A percentile compares a stretch with the other conserved stretches of the same genome.
phyloP scores from a whole-genome alignment of 441 rosid species.

The Adansonia rubrostipa region DNA sequence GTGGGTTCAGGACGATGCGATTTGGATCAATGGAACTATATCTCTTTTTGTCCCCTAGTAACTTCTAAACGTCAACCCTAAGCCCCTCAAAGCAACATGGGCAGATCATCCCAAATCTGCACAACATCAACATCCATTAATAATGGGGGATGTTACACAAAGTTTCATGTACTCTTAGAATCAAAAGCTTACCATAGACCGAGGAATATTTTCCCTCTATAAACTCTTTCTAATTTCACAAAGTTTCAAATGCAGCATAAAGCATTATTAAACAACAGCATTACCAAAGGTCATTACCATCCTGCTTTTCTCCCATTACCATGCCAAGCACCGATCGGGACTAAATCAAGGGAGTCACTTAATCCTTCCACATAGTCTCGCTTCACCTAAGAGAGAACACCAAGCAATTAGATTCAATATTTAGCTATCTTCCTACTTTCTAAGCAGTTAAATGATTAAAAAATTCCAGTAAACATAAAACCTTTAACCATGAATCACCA shows the following conservation, averaged over 20 bases:
- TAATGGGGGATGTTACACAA: not conserved
- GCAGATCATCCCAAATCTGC: slow-evolving; percentile 10
- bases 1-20: not conserved
- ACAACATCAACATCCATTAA: not conserved
- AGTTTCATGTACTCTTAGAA: not conserved
- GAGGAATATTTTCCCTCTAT: not conserved
- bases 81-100: not conserved
- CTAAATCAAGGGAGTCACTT: slow-evolving; percentile 83
- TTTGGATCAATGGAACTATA: not conserved
- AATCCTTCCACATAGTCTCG: slow-evolving; percentile 86
- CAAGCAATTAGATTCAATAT: slow-evolving; percentile 13
- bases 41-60: not conserved
- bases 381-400: slow-evolving; percentile 63
- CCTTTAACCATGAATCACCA: slow-evolving; percentile 90
- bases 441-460: not conserved
- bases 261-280: not conserved
- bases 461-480: slow-evolving; percentile 27
- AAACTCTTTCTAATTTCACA: not conserved
- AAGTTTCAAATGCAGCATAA: not conserved
- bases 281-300: slow-evolving; percentile 52
- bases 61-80: not conserved
- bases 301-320: slow-evolving; percentile 95
- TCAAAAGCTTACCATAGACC: not conserved
- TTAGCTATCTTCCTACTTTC: not conserved
- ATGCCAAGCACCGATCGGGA: slow-evolving; percentile 96